Evolutionary conservation across 2,329 filamentous ascomycete species (phyloP).

Genomic region (Apiospora saccharicola): DNA sequence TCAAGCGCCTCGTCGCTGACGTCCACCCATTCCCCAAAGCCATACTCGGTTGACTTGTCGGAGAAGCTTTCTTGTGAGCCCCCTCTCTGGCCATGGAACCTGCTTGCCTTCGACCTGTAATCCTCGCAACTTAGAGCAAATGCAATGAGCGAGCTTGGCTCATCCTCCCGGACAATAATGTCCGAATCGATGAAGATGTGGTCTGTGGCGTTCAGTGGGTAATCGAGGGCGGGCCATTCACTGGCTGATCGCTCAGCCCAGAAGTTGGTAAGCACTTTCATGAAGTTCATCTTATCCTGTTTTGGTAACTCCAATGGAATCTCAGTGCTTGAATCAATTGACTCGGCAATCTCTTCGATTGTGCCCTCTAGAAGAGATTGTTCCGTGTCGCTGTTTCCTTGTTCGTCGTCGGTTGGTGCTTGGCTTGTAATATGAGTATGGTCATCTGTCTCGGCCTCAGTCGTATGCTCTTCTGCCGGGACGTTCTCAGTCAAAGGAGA

Average conservation of each 20-base stretch:
- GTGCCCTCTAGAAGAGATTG: constrained; percentile 73
- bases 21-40: not conserved
- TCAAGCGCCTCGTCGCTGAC: constrained; percentile 76
- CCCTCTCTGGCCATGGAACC: constrained; percentile 41
- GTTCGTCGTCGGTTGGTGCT: constrained; percentile 74
- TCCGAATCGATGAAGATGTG: constrained; percentile 98
- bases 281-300: constrained; percentile 89
- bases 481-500: constrained; percentile 39
- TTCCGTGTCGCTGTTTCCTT: constrained; percentile 75
- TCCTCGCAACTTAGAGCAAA: constrained; percentile 89
- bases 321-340: constrained; percentile 66
- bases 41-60: not conserved
- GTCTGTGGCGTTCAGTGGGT: constrained; percentile 85
- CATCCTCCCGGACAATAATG: constrained; percentile 96
- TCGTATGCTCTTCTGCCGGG: constrained; percentile 42
- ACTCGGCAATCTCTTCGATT: constrained; percentile 67
- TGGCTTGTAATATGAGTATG: constrained; percentile 58
- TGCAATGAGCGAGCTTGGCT: constrained; percentile 94
- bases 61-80: constrained; percentile 16
- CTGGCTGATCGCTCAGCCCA: constrained; percentile 98
- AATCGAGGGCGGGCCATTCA: constrained; percentile 91
- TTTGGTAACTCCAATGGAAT: constrained; percentile 81
- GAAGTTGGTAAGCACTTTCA: constrained; percentile 96
- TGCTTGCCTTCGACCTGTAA: constrained; percentile 79
- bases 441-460: constrained; percentile 52